Evolutionary conservation across 768 basidiomycete species (phyloP).

Genomic region (Pisolithus tinctorius): DNA sequence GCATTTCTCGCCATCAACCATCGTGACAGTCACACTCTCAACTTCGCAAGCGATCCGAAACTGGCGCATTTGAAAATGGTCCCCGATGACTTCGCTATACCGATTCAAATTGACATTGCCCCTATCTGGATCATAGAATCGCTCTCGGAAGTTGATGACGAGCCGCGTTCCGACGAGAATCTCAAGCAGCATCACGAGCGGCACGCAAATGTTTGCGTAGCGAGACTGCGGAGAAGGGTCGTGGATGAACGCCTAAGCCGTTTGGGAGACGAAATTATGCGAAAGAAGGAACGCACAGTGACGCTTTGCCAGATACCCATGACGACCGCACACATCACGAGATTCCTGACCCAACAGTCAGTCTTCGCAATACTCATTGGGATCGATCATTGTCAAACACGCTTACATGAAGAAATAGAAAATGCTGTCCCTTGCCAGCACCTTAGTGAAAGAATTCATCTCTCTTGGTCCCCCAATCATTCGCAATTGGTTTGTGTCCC

Average conservation of each 20-base stretch:
- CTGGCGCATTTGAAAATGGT: constrained; percentile 1
- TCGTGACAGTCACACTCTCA: constrained; percentile 11
- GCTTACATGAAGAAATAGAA: constrained; percentile 28
- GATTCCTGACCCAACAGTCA: constrained; percentile 15
- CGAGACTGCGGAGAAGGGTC: constrained; percentile 8
- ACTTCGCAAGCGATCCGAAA: constrained; percentile 6
- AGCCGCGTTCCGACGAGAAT: constrained; percentile 24
- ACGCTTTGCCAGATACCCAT: constrained; percentile 21
- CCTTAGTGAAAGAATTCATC: constrained; percentile 15
- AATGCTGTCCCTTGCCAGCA: constrained; percentile 24
- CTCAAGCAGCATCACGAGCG: constrained; percentile 27
- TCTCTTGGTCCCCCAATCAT: constrained; percentile 2
- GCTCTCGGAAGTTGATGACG: constrained; percentile 27
- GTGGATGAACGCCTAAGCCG: background rate
- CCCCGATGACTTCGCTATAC: constrained; percentile 10
- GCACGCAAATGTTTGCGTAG: constrained; percentile 25
- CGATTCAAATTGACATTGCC: constrained; percentile 5
- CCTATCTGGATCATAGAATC: constrained; percentile 12
- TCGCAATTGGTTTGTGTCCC: background rate
- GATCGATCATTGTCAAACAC: background rate
- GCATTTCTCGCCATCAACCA: constrained; percentile 8
- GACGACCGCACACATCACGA: constrained; percentile 17
- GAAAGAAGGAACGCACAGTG: constrained; percentile 13
- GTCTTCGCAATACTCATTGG: too few relatives aligned
- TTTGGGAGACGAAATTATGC: background rate